Evolutionary conservation across 345 rosid genomes (phyloP).

Genomic region (Eucalyptus microcorys): DNA sequence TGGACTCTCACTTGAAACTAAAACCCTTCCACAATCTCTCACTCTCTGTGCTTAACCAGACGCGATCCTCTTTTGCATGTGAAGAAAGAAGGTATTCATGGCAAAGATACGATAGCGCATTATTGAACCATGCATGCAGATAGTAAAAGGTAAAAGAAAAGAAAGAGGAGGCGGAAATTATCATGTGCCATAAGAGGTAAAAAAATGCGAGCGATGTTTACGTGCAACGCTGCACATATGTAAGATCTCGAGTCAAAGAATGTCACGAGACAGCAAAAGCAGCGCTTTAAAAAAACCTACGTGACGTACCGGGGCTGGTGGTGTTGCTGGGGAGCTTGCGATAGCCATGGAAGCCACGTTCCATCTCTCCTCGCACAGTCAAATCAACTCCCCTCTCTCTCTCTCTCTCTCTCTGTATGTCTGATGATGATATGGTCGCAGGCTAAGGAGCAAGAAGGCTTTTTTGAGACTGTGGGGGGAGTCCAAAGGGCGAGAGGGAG

Average conservation of each 20-base stretch:
- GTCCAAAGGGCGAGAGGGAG: background rate
- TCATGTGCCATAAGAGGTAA: background rate
- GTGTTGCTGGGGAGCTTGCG: background rate
- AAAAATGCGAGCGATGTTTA: background rate
- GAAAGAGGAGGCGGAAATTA: background rate
- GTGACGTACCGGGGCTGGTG: background rate
- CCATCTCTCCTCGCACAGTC: background rate
- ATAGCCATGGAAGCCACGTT: slow-evolving; percentile 7
- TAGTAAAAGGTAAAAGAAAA: background rate
- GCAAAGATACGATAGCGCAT: background rate
- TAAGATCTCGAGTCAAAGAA: background rate
- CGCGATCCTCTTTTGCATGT: background rate
- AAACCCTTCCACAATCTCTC: background rate
- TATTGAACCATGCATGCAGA: background rate
- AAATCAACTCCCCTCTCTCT: background rate
- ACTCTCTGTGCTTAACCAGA: background rate
- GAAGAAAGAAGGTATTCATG: background rate
- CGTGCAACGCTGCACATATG: background rate
- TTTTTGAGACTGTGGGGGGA: background rate
- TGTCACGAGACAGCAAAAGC: background rate
- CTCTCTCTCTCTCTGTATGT: background rate
- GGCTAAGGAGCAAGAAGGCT: background rate
- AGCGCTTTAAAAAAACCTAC: background rate
- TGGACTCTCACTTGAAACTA: background rate
- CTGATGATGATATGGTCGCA: background rate